Evolutionary conservation across 306 rosid species (phyloP).

Genomic region (Vachellia collinsii): DNA sequence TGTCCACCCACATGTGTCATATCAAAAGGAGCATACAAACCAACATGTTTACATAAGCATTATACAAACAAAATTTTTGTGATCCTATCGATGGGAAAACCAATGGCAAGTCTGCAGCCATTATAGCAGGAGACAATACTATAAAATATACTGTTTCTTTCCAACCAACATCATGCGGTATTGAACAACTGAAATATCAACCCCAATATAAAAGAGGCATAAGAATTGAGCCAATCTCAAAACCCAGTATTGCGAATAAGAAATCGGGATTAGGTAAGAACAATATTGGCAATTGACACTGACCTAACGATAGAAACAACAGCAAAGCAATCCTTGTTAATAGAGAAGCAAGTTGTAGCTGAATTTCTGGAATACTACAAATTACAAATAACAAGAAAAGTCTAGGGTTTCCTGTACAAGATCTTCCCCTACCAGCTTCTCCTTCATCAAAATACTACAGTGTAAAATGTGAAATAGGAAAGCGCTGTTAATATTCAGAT

Average conservation of each 20-base stretch:
- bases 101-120: constrained; percentile 22
- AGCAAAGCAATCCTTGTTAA: constrained; percentile 29
- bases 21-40: constrained; percentile 14
- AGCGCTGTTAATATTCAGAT: constrained; percentile 40
- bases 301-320: constrained; percentile 49
- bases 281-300: constrained; percentile 33
- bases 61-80: constrained; percentile 26
- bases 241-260: constrained; percentile 18
- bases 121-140: constrained; percentile 23
- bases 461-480: constrained; percentile 27
- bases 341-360: constrained; percentile 42
- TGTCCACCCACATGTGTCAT: constrained; percentile 25
- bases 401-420: constrained; percentile 61
- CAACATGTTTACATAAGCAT: constrained; percentile 28
- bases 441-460: constrained; percentile 24
- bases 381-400: constrained; percentile 34
- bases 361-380: constrained; percentile 36
- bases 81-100: constrained; percentile 30
- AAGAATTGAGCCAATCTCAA: constrained; percentile 11
- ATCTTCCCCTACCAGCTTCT: constrained; percentile 38
- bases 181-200: background rate
- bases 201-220: background rate
- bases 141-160: background rate
- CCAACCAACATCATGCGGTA: constrained; percentile 1
- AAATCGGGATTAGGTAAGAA: constrained; percentile 8